Base-by-base conservation (phyloP, 208 protist species). In the Acanthamoeba healyi region DNA sequence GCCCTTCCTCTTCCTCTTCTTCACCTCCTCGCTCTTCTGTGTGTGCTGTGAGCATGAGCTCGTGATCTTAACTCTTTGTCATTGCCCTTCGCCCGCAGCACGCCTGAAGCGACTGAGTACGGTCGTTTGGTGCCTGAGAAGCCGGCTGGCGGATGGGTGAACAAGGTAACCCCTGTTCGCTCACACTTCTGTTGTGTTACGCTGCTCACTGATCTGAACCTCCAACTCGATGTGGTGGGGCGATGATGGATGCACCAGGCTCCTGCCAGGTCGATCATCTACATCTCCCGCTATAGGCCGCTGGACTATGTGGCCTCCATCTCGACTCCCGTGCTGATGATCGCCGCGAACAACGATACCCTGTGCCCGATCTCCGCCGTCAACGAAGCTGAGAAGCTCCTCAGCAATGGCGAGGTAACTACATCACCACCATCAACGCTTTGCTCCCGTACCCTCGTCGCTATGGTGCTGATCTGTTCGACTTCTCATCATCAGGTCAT, bases 381-480 rank as follows among this genome's bases (percentile, higher is more conserved):
- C 26, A 38, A 84, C 29, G 74, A 84, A 58, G 74, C 74, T 19
- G 74, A 84, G 74, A 84, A 84, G 42, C 74, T 84, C 5, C 24
- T 84, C 42, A 58, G 29, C 7, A 26, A 84, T 24, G 74, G 74
- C 5, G 34, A 84, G 74, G 74, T 84, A 79, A 26, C 36, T 42
- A 15, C 70, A 26, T 58, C 19, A 24, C 14, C 46, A 26, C 5
- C 44, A 34, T 51, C 9, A 19, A 58, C 38, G 24, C n/a, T 22
- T n/a, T n/a, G n/a, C 51, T 49, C 17, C 51, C 17, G 6, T 58
- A 22, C 26, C 0, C 51, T 58, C 26, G 51, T 7, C 46, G n/a
- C n/a, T n/a, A n/a, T n/a, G 17, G 46, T 63, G 56, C 56, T 63
- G 0, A 63, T 9, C 24, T 12, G 15, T 63, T 63, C 22, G 10